Evolutionary conservation across 305 asterid species (phyloP).

Genomic region (Fraxinus velutina): DNA sequence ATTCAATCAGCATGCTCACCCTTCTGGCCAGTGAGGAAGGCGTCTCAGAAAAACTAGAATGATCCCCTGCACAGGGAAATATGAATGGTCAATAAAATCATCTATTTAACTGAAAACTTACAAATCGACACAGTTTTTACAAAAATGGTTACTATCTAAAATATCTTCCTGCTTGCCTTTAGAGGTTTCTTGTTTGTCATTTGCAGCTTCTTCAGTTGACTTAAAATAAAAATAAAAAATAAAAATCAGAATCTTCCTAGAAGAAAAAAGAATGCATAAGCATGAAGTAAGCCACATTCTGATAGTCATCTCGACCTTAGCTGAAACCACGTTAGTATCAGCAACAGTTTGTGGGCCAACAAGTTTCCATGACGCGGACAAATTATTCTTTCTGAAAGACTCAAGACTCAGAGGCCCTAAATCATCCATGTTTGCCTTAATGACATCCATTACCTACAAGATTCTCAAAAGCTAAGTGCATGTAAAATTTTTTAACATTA

Average conservation of each 20-base stretch:
- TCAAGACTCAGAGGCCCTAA: conserved; percentile 75
- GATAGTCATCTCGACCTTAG: conserved; percentile 49
- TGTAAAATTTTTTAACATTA: background rate
- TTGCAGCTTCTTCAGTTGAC: conserved; percentile 37
- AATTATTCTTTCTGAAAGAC: conserved; percentile 57
- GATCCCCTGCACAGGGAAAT: conserved; percentile 47
- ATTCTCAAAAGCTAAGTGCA: conserved; percentile 15
- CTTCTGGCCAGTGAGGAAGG: conserved; percentile 67
- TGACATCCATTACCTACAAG: conserved; percentile 71
- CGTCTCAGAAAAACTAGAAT: conserved; percentile 49
- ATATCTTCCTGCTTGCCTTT: conserved; percentile 41
- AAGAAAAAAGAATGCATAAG: conserved; percentile 13
- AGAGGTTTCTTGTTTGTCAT: conserved; percentile 41
- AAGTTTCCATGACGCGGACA: conserved; percentile 77
- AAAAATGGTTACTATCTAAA: conserved; percentile 47
- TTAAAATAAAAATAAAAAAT: conserved; percentile 23
- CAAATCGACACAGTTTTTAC: background rate
- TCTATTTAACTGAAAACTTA: background rate
- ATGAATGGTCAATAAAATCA: conserved; percentile 10
- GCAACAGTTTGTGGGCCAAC: conserved; percentile 39
- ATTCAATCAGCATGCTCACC: conserved; percentile 44
- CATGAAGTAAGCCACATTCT: conserved; percentile 1
- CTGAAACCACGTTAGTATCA: conserved; percentile 34
- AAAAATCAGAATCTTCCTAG: conserved; percentile 26
- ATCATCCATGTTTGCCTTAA: conserved; percentile 62